Evolutionary conservation across 129 eudicot genomes (phyloP).

Genomic region (Oenanthe sinensis): DNA sequence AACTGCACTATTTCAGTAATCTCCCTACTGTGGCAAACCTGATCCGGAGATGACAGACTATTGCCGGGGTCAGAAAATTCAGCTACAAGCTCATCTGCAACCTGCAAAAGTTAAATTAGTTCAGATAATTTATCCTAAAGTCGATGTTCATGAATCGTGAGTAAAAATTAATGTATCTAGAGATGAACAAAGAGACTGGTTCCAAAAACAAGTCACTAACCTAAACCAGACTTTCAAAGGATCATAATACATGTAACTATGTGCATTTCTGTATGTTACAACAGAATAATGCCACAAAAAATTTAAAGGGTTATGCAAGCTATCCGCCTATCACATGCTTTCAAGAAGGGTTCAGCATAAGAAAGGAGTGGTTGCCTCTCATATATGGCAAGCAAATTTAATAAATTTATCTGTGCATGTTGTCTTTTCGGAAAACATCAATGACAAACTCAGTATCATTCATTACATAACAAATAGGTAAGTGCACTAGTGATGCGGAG

Average conservation of each 20-base stretch:
- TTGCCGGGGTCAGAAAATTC: constrained; percentile 51
- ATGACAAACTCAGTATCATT: background rate
- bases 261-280: too few species aligned
- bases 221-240: too few species aligned
- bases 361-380: too few species aligned
- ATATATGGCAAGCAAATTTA: too few species aligned
- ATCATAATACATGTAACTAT: too few species aligned
- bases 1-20: constrained; percentile 3
- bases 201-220: background rate
- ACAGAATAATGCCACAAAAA: too few species aligned
- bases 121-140: background rate
- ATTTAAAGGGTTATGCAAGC: too few species aligned
- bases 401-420: too few species aligned
- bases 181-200: background rate
- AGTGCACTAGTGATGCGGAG: background rate
- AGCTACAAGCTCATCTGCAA: constrained; percentile 84
- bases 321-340: too few species aligned
- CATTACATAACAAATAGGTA: background rate
- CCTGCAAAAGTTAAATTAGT: constrained; percentile 28
- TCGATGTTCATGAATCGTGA: background rate
- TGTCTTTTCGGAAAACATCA: background rate
- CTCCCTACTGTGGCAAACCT: constrained; percentile 22
- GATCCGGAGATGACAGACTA: constrained; percentile 40
- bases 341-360: too few species aligned
- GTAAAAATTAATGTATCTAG: background rate